Evolutionary conservation across 2,329 filamentous ascomycete genomes (phyloP).

Genomic region (Talaromyces sp.): DNA sequence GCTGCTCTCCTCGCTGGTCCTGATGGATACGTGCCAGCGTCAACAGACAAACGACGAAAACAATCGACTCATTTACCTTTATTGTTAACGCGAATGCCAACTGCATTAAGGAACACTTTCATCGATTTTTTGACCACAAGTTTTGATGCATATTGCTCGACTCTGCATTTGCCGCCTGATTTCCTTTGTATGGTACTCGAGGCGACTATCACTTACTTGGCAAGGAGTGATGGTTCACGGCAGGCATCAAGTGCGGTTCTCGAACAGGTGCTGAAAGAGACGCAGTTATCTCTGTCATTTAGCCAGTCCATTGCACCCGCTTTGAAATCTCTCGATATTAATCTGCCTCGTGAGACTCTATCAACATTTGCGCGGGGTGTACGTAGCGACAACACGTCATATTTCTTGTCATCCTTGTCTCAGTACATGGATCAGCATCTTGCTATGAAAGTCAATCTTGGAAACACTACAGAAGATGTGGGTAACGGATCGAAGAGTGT

Average conservation of each 20-base stretch:
- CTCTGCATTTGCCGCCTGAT: constrained; percentile 39
- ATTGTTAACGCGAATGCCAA: constrained; percentile 49
- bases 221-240: background rate
- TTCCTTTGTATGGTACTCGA: constrained; percentile 45
- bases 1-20: constrained; percentile 46
- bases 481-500: constrained; percentile 10
- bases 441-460: constrained; percentile 36
- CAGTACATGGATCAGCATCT: constrained; percentile 35
- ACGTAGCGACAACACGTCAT: constrained; percentile 14
- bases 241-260: constrained; percentile 17
- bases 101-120: constrained; percentile 45
- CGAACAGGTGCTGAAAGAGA: constrained; percentile 33
- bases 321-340: constrained; percentile 32
- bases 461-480: background rate
- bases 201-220: constrained; percentile 26
- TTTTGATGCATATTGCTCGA: constrained; percentile 48
- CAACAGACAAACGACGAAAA: constrained; percentile 17
- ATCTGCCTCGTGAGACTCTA: constrained; percentile 27
- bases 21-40: constrained; percentile 13
- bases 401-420: constrained; percentile 27
- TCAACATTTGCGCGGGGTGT: constrained; percentile 21
- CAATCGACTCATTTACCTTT: constrained; percentile 47
- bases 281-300: constrained; percentile 38
- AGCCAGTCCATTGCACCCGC: constrained; percentile 30
- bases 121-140: constrained; percentile 45